Evolutionary conservation across 495 filamentous ascomycete species (phyloP), one percentile per base, ranked within the genome.

Genomic region (Podospora appendiculata): DNA sequence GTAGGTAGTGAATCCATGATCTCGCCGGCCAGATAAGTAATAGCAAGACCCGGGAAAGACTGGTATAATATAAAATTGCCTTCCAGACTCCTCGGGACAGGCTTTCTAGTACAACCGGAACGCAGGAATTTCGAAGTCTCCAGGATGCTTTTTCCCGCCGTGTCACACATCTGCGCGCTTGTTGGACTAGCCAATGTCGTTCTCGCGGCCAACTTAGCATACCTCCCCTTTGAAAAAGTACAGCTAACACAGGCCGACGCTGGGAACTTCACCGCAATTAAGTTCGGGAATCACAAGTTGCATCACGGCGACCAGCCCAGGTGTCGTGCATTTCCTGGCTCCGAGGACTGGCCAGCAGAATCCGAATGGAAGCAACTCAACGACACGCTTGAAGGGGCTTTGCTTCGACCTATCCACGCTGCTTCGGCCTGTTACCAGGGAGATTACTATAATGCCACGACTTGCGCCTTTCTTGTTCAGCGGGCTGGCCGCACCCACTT

Each of bases 371-470:
- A 48, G 8, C 32, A 60, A 9, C 66, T 82, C 11, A 75, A 80
- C 53, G 17, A 49, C 6, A 59, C 75, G 11, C 62, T 79, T 1
- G 70, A 61, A 13, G 76, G 76, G 9, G 62, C 66, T 5, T 65
- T 83, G 2, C 65, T 79, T 32, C 66, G 71, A 44, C 76, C 76
- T 0, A 60, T 73, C 1, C 80, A 80, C 16, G 61, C 74, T 1
- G 79, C 71, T 2, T 66, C 75, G 1, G 72, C 73, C 7, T 84
- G 80, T 52, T 82, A 82, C 43, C 69, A 66, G 8, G 70, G 70
- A 38, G 64, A 69, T 0, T 54, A 66, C 11, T 76, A 77, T 47
- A 67, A 80, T 55, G 59, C 61, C 2, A 57, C 60, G 0, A 59
- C 67, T 44, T 83, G 79, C 54, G 55, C 59, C 1, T 68, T 40